Base-by-base conservation (phyloP, 768 basidiomycete species). In the Suillus discolor region DNA sequence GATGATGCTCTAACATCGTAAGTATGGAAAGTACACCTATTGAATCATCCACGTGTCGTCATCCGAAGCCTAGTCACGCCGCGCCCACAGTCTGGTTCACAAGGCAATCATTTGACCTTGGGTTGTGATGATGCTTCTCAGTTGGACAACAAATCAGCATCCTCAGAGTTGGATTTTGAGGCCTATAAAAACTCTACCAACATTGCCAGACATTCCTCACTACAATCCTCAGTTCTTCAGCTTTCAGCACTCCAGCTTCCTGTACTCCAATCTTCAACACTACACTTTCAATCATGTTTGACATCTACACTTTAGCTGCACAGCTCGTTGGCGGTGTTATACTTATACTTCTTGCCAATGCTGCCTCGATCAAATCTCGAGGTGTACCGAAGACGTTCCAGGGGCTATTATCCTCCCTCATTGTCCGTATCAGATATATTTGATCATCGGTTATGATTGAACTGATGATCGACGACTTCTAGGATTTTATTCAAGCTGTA, bases 241-340 rank as follows among this genome's bases (percentile, higher is more conserved):
- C 47, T 23, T 49, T 23, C 23, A 49, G 49, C 49, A 49, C 47
- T 49, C 7, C n/a, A 47, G 5, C 47, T 44, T 44, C 28, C 51
- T n/a, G 20, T 20, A n/a, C 39, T 31, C 62, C 51, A 41, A 13
- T 13, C 23, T 34, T 23, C 36, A 38, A n/a, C n/a, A 5, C 61
- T 23, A 57, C 63, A 53, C 13, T 23, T 49, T 57, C 60, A 41
- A 42, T 42, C 62, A 71, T 71, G 70, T 44, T 69, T 8, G 65
- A 71, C 38, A 61, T 68, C 57, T 62, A 65, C 45, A 59, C 53
- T 41, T 34, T 65, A 42, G 68, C 68, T 55, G 42, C 64, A 5
- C 69, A 68, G 4, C 47, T 69, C 57, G 42, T 71, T 9, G 68
- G 71, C 11, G 66, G 65, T 28, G 67, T 71, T 65, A n/a, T 67